These are phyloP conservation scores for Silene coronaria DNA, from an alignment of 179 eudicot species.

Conservation along the genomic window DNA sequence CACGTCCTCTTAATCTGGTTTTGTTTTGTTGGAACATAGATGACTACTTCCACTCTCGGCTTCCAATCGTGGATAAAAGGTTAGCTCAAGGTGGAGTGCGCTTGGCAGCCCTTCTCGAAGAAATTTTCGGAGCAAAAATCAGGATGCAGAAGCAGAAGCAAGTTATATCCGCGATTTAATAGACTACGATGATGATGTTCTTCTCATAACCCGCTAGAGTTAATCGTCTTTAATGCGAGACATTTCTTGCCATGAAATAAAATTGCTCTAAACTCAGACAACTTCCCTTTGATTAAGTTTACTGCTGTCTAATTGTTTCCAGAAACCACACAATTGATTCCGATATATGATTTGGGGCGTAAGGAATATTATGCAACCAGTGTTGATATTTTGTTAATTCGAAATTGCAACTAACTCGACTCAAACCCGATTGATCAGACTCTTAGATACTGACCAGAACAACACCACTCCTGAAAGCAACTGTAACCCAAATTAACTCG, in stretches of 20 bases:
- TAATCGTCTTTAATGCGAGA: background rate
- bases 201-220: background rate
- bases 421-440: too few species aligned
- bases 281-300: background rate
- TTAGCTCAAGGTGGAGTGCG: constrained; percentile 24
- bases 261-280: background rate
- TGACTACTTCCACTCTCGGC: constrained; percentile 26
- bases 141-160: background rate
- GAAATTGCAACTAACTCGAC: too few species aligned
- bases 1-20: background rate
- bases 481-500: too few species aligned
- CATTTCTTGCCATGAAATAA: background rate
- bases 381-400: too few species aligned
- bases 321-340: too few species aligned
- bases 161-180: too few species aligned
- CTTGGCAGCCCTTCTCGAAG: constrained; percentile 15
- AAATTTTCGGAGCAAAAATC: constrained; percentile 14
- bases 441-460: too few species aligned
- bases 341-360: too few species aligned
- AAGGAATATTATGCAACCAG: too few species aligned
- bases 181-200: background rate
- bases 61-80: constrained; percentile 17
- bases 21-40: background rate
- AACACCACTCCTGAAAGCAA: too few species aligned
- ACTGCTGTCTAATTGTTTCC: too few species aligned